These are phyloP conservation scores for Picea sitchensis DNA, from an alignment of 75 land plant genomes.

Conservation along the genomic window DNA sequence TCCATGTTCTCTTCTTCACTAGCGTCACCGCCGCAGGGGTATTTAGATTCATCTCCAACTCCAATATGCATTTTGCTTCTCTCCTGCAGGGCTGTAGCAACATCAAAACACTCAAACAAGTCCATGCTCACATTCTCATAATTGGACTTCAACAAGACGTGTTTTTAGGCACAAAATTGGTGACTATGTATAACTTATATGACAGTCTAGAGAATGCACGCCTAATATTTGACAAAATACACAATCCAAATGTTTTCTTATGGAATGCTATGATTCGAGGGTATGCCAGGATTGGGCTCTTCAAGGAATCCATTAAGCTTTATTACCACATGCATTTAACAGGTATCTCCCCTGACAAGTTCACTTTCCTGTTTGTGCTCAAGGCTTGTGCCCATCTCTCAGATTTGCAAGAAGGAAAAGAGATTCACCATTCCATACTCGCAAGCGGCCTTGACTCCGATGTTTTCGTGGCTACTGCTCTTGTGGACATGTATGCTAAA, in stretches of 20 bases:
- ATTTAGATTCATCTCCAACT: no score
- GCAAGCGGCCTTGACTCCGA: constrained; percentile 21
- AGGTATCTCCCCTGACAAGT: constrained; percentile 29
- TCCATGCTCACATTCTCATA: constrained; percentile 24
- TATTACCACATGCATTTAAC: constrained; percentile 23
- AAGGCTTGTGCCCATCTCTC: constrained; percentile 15
- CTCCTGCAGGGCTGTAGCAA: constrained; percentile 13
- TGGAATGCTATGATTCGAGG: constrained; percentile 41
- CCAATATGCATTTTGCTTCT: no score
- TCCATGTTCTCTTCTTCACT: no score
- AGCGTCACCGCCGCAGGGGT: no score
- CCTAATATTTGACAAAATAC: constrained; percentile 16
- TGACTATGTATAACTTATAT: constrained; percentile 13
- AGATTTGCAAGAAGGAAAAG: neutral
- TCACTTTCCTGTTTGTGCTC: constrained; percentile 28
- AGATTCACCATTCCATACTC: constrained; percentile 19
- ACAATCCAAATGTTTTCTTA: constrained; percentile 15
- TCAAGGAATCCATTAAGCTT: constrained; percentile 7
- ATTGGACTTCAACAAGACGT: constrained; percentile 8
- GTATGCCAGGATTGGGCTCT: neutral
- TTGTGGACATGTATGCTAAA: neutral
- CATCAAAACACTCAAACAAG: constrained; percentile 17
- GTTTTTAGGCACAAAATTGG: constrained; percentile 15
- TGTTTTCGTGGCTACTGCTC: neutral
- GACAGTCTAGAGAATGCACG: constrained; percentile 19